These are phyloP conservation scores for Mimosa pudica DNA, from an alignment of 306 rosid genomes.

Conservation along the genomic window DNA sequence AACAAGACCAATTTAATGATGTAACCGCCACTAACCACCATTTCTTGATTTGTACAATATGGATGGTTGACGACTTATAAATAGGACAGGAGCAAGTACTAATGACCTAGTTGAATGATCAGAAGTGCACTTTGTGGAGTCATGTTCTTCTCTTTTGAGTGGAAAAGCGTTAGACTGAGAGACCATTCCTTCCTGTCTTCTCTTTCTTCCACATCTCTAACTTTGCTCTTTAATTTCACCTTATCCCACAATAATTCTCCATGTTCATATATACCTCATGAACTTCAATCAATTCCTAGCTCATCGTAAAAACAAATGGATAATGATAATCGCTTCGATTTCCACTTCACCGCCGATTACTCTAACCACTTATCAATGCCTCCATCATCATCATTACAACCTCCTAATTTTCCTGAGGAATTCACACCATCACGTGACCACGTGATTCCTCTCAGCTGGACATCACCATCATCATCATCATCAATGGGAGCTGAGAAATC, in stretches of 20 bases:
- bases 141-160: not conserved
- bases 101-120: not conserved
- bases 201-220: not conserved
- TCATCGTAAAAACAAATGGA: slow-evolving; percentile 40
- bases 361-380: slow-evolving; percentile 35
- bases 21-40: too few species aligned
- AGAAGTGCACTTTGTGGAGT: not conserved
- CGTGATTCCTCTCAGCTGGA: slow-evolving; percentile 10
- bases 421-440: not conserved
- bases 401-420: not conserved
- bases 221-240: not conserved
- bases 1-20: too few species aligned
- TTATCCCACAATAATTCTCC: not conserved
- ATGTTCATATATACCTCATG: too few species aligned
- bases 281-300: too few species aligned
- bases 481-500: slow-evolving; percentile 36
- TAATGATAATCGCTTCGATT: slow-evolving; percentile 47
- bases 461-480: slow-evolving; percentile 11
- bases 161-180: not conserved
- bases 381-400: slow-evolving; percentile 21
- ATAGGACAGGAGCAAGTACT: too few species aligned
- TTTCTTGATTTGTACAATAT: too few species aligned
- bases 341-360: slow-evolving; percentile 30
- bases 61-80: too few species aligned
- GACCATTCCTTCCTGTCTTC: not conserved